Evolutionary conservation across 805 yeast genomes (phyloP), one percentile per base, ranked within the genome.

Genomic region (Yarrowia yakushimensis): DNA sequence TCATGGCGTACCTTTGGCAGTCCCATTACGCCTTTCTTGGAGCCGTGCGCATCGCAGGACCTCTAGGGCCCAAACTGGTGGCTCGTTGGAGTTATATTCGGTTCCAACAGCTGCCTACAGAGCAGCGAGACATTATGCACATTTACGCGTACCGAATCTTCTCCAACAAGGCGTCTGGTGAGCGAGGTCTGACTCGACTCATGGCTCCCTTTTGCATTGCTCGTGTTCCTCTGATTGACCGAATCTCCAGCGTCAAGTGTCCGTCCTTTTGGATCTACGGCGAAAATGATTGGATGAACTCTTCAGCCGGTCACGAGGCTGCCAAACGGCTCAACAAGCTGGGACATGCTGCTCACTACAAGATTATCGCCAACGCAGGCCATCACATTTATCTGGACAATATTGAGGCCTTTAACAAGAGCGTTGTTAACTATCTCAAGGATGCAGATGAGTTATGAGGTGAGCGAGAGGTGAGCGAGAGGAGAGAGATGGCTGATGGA

Each of bases 151-250:
- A 93, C 73, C 82, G 85, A 4, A 88, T 92, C 13, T 94, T 94
- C 78, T 88, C 86, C 66, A 86, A 88, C 8, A 82, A 79, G 3
- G 98, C 98, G 0, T 88, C 96, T 0, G 98, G 98, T 6, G 99
- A 93, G 74, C 93, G 93, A 72, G 86, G 92, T 78, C 77, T 94
- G 66, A 88, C 90, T 66, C 87, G 87, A 69, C 77, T 91, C 18
- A 76, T 93, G 30, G 91, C 90, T 0, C 96, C 97, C 7, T 98
- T 98, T 3, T 98, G 96, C 0, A 83, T 84, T 54, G 96, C 97
- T 0, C 78, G 97, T 65, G 76, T 81, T 67, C 96, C 98, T 0
- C 75, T 93, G 60, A 71, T 73, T 11, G 74, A 77, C 50, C 72
- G 87, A 25, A 78, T 87, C 13, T 73, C 80, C 30, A 74, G 78